Evolutionary conservation across 176 grass and related monocot species (phyloP).

Genomic region (Carex scoparia): DNA sequence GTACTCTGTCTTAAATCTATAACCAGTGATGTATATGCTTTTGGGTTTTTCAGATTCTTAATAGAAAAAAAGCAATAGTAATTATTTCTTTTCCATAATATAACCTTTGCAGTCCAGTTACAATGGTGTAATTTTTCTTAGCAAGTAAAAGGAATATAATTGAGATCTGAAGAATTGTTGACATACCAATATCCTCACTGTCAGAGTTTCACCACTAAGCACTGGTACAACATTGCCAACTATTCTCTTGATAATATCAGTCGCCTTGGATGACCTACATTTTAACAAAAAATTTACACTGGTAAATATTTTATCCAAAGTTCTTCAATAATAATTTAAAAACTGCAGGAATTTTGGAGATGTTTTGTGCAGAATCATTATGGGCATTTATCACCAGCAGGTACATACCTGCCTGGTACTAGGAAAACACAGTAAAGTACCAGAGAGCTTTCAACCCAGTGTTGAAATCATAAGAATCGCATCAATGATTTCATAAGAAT

Average conservation of each 20-base stretch:
- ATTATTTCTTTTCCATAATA: not conserved
- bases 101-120: not conserved
- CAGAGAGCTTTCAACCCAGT: not conserved
- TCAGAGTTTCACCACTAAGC: slow-evolving; percentile 47
- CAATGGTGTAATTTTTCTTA: not conserved
- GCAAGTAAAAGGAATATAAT: not conserved
- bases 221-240: slow-evolving; percentile 72
- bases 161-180: not conserved
- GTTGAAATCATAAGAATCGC: not conserved
- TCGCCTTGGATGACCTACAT: slow-evolving; percentile 58
- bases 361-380: not conserved
- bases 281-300: not conserved
- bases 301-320: not conserved
- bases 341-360: not conserved
- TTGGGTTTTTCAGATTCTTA: not conserved
- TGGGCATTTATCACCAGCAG: not conserved
- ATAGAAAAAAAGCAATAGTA: not conserved
- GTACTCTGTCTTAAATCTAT: not conserved
- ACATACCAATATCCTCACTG: slow-evolving; percentile 53
- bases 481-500: not conserved
- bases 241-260: slow-evolving; percentile 71
- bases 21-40: too few species aligned
- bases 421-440: not conserved
- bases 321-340: not conserved
- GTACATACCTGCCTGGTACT: not conserved